phyloP scores from a whole-genome alignment of 2,329 filamentous ascomycete species.

The Cladophialophora carrionii region DNA sequence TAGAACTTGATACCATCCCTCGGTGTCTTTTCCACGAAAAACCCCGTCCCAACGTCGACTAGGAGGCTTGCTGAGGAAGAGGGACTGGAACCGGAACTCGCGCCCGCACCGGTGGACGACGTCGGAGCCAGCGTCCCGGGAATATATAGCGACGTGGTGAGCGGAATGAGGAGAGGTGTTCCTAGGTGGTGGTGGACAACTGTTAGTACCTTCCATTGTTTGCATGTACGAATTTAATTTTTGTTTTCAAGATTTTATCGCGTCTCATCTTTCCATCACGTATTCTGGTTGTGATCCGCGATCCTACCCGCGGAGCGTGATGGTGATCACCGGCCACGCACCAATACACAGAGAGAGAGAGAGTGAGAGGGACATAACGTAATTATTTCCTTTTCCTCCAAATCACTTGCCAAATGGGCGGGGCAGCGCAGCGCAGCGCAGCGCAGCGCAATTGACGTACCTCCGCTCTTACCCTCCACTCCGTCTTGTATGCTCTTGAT shows the following conservation, averaged over 20 bases:
- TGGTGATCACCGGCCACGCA: not conserved
- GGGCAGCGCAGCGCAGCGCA: not conserved
- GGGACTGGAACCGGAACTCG: not conserved
- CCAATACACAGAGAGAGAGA: too few relatives aligned
- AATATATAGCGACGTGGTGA: slow-evolving; percentile 94
- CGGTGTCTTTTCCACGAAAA: slow-evolving; percentile 83
- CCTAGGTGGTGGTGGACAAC: slow-evolving; percentile 34
- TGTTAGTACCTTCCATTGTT: not conserved
- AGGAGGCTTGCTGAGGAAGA: slow-evolving; percentile 53
- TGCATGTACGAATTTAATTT: not conserved
- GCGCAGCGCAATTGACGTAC: slow-evolving; percentile 8
- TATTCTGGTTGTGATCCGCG: not conserved
- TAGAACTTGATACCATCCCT: slow-evolving; percentile 69
- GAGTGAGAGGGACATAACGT: not conserved
- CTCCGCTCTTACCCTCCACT: slow-evolving; percentile 43
- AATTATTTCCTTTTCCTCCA: not conserved
- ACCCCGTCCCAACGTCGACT: slow-evolving; percentile 91
- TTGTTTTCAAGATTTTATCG: not conserved
- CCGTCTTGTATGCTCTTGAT: slow-evolving; percentile 72
- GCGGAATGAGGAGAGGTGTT: slow-evolving; percentile 75
- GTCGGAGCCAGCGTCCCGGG: slow-evolving; percentile 73
- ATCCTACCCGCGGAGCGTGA: not conserved
- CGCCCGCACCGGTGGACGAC: not conserved
- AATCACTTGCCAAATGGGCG: not conserved
- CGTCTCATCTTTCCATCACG: not conserved